These are phyloP conservation scores for Ascoidea asiatica DNA, from an alignment of 805 yeast genomes.

Conservation along the genomic window DNA sequence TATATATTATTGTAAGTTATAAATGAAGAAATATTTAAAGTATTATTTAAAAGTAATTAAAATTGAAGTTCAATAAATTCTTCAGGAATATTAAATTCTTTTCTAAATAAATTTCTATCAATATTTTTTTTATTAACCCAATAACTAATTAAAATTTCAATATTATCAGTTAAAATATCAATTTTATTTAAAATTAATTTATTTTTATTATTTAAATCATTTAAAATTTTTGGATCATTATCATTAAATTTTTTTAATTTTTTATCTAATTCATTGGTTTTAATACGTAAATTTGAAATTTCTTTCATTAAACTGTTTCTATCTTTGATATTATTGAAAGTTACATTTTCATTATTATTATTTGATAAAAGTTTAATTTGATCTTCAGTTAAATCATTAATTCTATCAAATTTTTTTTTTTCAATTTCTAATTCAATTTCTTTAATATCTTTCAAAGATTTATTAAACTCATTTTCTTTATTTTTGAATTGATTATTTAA, in stretches of 20 bases:
- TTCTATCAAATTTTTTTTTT: conserved; percentile 3
- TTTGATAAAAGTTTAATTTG: neutral
- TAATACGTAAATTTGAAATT: neutral
- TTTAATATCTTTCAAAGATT: conserved; percentile 6
- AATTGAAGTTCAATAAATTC: conserved; percentile 20
- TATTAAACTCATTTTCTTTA: conserved; percentile 12
- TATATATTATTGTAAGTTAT: neutral
- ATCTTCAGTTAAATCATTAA: conserved; percentile 1
- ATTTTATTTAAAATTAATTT: conserved; percentile 5
- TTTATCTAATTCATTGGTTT: neutral
- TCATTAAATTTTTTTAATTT: conserved; percentile 15
- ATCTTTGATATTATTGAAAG: no score
- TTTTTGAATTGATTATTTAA: conserved; percentile 9
- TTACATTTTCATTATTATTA: conserved; percentile 1
- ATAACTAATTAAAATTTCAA: conserved; percentile 25
- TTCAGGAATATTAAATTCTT: conserved; percentile 30
- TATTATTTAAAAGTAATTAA: neutral
- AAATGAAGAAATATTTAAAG: no score
- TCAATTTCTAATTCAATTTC: conserved; percentile 3
- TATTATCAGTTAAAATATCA: conserved; percentile 22
- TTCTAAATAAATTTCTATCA: conserved; percentile 16
- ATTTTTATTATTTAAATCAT: conserved; percentile 9
- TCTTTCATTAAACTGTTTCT: neutral
- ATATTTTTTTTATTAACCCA: conserved; percentile 20
- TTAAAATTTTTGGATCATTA: conserved; percentile 7